phyloP scores from a whole-genome alignment of 2,329 filamentous ascomycete genomes.

The Fusarium nisikadoi region DNA sequence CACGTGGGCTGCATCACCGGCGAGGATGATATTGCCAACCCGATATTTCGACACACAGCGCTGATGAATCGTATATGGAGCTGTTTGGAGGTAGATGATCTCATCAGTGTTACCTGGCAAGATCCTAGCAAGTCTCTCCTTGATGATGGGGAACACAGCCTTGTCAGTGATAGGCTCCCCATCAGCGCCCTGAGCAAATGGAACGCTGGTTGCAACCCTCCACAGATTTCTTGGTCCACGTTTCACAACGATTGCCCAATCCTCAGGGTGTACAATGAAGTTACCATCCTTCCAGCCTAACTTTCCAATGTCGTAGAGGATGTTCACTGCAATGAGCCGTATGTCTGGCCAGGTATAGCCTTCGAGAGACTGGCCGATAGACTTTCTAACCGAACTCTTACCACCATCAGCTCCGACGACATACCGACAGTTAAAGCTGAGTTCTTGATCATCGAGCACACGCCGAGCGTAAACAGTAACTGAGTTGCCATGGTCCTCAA shows the following conservation, averaged over 20 bases:
- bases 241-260: neutral
- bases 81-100: neutral
- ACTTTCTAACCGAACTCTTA: neutral
- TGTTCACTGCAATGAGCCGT: neutral
- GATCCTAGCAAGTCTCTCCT: neutral
- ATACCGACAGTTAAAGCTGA: neutral
- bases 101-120: neutral
- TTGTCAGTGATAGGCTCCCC: neutral
- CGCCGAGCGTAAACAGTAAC: neutral
- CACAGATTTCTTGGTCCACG: neutral
- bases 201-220: neutral
- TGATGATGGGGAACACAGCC: neutral
- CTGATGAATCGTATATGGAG: neutral
- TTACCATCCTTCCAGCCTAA: neutral
- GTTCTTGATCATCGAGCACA: neutral
- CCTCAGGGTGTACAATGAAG: neutral
- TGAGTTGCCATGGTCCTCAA: neutral
- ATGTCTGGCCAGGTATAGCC: neutral
- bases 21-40: neutral
- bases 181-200: neutral
- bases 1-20: neutral
- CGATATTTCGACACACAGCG: neutral
- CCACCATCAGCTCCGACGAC: neutral
- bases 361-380: neutral
- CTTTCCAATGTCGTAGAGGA: neutral